These are phyloP conservation scores for Suillus weaverae DNA, from an alignment of 768 basidiomycete genomes.

Conservation along the genomic window DNA sequence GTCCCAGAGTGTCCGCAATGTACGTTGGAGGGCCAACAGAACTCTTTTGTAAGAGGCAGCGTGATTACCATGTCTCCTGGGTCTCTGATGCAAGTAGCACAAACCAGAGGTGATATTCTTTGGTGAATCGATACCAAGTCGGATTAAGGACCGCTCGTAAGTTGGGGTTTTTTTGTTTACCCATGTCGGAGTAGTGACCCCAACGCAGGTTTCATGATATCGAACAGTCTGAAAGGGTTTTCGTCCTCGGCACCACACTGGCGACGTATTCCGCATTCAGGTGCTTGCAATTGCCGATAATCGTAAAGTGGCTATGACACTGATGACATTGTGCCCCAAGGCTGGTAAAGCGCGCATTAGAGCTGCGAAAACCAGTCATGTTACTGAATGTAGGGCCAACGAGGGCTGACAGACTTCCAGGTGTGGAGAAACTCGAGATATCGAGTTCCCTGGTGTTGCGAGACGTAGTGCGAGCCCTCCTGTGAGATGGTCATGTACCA, in stretches of 20 bases:
- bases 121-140: constrained; percentile 78
- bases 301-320: constrained; percentile 1
- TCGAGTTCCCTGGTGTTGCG: constrained; percentile 71
- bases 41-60: constrained; percentile 51
- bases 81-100: constrained; percentile 40
- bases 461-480: constrained; percentile 55
- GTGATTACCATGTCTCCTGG: constrained; percentile 15
- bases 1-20: constrained; percentile 80
- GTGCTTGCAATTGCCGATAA: constrained; percentile 35
- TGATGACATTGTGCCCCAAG: constrained; percentile 36
- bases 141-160: constrained; percentile 72
- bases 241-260: constrained; percentile 86
- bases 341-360: constrained; percentile 76
- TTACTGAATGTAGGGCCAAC: constrained; percentile 88
- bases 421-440: constrained; percentile 79
- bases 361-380: constrained; percentile 73
- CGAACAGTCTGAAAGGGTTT: constrained; percentile 61
- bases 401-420: constrained; percentile 70
- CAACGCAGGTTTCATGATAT: constrained; percentile 53
- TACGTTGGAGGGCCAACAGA: constrained; percentile 51
- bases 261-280: constrained; percentile 93
- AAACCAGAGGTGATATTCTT: constrained; percentile 89
- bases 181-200: not conserved
- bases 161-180: constrained; percentile 22
- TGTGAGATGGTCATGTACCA: constrained; percentile 48